phyloP scores from a whole-genome alignment of 768 basidiomycete species.

The Galerina sulciceps region DNA sequence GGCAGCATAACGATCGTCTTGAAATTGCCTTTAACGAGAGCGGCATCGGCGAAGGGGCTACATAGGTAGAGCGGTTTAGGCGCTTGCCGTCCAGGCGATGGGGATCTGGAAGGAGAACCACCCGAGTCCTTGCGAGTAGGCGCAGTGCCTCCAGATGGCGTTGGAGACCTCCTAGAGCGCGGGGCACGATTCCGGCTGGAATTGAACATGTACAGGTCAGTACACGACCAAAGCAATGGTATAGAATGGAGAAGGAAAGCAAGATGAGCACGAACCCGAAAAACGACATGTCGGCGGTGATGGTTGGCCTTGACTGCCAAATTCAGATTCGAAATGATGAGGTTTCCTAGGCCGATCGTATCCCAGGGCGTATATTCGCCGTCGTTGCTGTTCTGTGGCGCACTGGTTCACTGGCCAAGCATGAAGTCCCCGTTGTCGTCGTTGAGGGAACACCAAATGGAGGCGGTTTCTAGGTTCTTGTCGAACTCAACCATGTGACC shows the following conservation, averaged over 20 bases:
- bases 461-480: too few species aligned
- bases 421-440: too few species aligned
- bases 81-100: conserved; percentile 37
- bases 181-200: conserved; percentile 36
- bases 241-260: background rate
- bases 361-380: too few species aligned
- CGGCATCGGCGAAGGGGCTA: conserved; percentile 93
- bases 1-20: conserved; percentile 97
- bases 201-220: conserved; percentile 13
- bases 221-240: background rate
- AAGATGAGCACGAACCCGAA: conserved; percentile 30
- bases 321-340: too few species aligned
- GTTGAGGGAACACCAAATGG: too few species aligned
- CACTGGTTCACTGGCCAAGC: too few species aligned
- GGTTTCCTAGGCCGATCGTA: too few species aligned
- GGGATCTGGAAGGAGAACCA: conserved; percentile 41
- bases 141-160: conserved; percentile 22
- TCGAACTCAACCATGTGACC: too few species aligned
- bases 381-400: too few species aligned
- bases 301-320: background rate
- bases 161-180: conserved; percentile 29
- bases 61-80: conserved; percentile 85
- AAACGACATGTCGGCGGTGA: conserved; percentile 33
- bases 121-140: conserved; percentile 17
- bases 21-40: conserved; percentile 97